Evolutionary conservation across 2,329 filamentous ascomycete species (phyloP), one percentile per base, ranked within the genome.

Genomic region (Penicillium sp.): DNA sequence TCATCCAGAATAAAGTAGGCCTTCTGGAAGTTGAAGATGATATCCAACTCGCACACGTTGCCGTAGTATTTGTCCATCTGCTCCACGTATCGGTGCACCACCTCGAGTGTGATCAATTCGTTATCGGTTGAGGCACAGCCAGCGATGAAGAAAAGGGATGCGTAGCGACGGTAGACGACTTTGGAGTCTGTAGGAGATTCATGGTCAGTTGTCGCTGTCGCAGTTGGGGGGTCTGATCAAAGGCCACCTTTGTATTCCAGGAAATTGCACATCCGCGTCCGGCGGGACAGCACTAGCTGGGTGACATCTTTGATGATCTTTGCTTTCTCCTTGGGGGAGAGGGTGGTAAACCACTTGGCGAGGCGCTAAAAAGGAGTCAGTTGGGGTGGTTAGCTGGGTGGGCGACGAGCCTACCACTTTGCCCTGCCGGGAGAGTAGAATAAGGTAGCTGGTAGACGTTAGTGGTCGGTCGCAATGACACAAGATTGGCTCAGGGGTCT

Each of bases 11-110:
- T 99, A 77, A 97, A 99, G 77, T 99, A 99, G 56, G 94, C 94
- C 77, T 99, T 99, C 67, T 96, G 96, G 75, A 99, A 99, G 74
- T 96, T 97, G 84, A 99, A 99, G 75, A 99, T 99, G 77, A 97
- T 97, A 75, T 97, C 92, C 61, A 99, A 85, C 79, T 99, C 94
- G 86, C 94, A 99, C 56, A 99, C 94, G 75, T 99, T 99, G 75
- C 94, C 94, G 76, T 97, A 99, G 81, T 99, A 99, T 76, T 99
- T 99, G 83, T 99, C 94, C 94, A 99, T 99, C 79, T 99, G 94
- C 77, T 99, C 94, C 71, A 99, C 94, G 74, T 99, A 99, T 77
- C 94, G 91, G 76, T 99, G 94, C 68, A 99, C 95, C 72, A 99
- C 92, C 76, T 99, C 94, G 72, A 99, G 90, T 22, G 91, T 96